phyloP scores from a whole-genome alignment of 2,329 filamentous ascomycete species.

The Coniochaeta hoffmannii region DNA sequence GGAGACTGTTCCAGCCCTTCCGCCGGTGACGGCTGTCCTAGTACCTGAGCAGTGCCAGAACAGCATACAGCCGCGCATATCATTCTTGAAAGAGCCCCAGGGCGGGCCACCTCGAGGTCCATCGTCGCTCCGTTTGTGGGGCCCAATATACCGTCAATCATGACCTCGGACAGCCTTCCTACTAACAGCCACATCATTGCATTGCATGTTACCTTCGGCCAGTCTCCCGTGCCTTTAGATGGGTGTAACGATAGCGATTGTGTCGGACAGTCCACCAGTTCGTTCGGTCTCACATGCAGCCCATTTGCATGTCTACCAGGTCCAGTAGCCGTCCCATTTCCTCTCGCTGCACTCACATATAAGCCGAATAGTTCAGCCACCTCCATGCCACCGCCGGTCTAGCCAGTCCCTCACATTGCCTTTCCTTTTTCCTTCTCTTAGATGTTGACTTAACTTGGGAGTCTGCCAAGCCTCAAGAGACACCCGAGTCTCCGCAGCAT shows the following conservation, averaged over 20 bases:
- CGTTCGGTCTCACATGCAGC: too few relatives aligned
- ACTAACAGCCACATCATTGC: not conserved
- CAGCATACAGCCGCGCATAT: too few relatives aligned
- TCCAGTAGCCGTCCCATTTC: not conserved
- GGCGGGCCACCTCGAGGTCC: not conserved
- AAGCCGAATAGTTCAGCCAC: constrained; percentile 13
- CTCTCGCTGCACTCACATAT: constrained; percentile 7
- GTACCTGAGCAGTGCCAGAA: too few relatives aligned
- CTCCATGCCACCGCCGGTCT: constrained; percentile 1
- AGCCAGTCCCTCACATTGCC: not conserved
- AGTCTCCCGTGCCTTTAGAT: not conserved
- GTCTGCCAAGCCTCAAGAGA: constrained; percentile 2
- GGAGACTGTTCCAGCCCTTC: not conserved
- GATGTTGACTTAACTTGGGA: not conserved
- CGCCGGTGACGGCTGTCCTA: not conserved
- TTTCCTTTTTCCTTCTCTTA: not conserved
- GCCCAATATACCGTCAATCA: not conserved
- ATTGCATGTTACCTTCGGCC: constrained; percentile 1
- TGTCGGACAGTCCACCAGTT: too few relatives aligned
- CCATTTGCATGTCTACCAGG: not conserved
- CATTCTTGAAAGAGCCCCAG: not conserved
- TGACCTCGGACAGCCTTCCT: not conserved
- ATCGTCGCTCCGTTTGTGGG: not conserved
- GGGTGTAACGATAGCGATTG: not conserved
- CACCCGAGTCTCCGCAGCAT: not conserved